Base-by-base conservation (phyloP, 73 alveolate genomes). In the Effrenium voratum region DNA sequence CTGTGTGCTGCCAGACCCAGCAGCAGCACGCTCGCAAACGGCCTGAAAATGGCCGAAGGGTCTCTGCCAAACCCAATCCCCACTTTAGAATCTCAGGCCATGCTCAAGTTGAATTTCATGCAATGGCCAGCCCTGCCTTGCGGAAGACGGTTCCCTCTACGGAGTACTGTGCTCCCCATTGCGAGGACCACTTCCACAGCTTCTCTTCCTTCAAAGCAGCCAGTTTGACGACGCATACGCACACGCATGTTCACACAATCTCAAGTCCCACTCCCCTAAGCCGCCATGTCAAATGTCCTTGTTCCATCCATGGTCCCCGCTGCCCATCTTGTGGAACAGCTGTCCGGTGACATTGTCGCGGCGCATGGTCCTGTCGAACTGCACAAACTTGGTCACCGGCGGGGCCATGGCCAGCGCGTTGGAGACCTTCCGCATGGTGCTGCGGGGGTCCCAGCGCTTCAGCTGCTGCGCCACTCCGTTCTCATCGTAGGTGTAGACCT, bases 261-360 rank as follows among this genome's bases (percentile, higher is more conserved):
- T 55, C 68, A 55, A 15, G 22, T 55, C 12, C 68, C 68, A 12
- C 68, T 22, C 68, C 68, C 68, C 68, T 55, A 22, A 55, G 22
- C 12, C 68, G 52, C 30, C 80, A 22, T 52, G 46, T 72, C 82
- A 60, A 32, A 26, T 16, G 92, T 66, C 88, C 88, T 90, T 90
- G 87, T 90, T 90, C 97, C 97, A 90, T 73, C 97, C 97, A 32
- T 90, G 97, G 34, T 90, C 97, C 5, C 97, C 97, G 1, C 76
- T 38, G n/a, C 72, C 57, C 57, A 90, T 38, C 86, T 90, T 90
- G 34, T 45, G 28, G 97, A 46, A 70, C 75, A 90, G 97, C 34
- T 38, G 76, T 19, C 86, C 87, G 8, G 97, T 90, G 43, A 57
- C 63, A 59, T 55, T 57, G 94, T 82, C 92, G 38, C 97, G 55